Evolutionary conservation across 192 early-diverging fungal genomes (phyloP).

Genomic region (Obelidium mucronatum): DNA sequence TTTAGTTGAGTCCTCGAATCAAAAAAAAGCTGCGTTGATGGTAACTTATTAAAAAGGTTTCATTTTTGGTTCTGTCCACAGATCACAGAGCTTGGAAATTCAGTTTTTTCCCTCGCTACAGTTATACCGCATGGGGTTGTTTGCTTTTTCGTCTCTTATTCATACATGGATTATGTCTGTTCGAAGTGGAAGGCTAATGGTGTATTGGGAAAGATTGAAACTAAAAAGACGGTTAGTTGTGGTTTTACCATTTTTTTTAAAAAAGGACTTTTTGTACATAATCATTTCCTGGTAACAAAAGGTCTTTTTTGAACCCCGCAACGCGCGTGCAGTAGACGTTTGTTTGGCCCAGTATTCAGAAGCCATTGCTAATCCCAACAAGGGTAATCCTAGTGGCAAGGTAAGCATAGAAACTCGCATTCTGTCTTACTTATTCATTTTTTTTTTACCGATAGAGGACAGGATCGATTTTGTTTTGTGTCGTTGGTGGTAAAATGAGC

Average conservation of each 20-base stretch:
- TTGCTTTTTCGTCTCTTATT: conserved; percentile 86
- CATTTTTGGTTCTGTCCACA: background rate
- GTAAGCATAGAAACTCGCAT: background rate
- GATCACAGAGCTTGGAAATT: conserved; percentile 75
- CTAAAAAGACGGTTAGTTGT: conserved; percentile 63
- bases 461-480: conserved; percentile 83
- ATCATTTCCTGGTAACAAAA: conserved; percentile 26
- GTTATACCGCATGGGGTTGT: conserved; percentile 87
- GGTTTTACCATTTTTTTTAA: conserved; percentile 9
- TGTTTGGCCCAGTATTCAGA: conserved; percentile 68
- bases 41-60: no score
- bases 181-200: conserved; percentile 58
- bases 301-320: conserved; percentile 76
- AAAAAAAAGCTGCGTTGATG: background rate
- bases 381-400: background rate
- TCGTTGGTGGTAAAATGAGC: conserved; percentile 90
- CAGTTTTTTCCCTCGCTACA: conserved; percentile 72
- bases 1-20: no score
- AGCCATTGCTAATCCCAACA: conserved; percentile 24
- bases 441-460: conserved; percentile 41
- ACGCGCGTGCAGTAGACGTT: conserved; percentile 58
- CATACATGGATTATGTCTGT: conserved; percentile 71
- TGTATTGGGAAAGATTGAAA: conserved; percentile 57
- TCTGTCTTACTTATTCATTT: background rate
- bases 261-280: background rate